Base-by-base conservation (phyloP, 345 rosid species). In the Syzygium aromaticum region DNA sequence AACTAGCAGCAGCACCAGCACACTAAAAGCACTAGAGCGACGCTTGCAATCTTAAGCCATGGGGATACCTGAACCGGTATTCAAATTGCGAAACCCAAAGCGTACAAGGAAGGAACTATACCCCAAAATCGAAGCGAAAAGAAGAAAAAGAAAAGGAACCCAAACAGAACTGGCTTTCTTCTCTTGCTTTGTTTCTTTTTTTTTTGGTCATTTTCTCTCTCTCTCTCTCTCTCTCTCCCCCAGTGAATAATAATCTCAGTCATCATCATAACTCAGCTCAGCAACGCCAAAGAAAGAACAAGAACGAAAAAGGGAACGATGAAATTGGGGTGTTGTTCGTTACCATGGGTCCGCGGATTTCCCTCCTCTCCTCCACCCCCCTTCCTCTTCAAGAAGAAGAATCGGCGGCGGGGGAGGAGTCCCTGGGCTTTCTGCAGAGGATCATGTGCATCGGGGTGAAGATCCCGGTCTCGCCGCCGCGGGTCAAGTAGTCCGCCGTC, bases 381-480 rank as follows among this genome's bases (percentile, higher is more conserved):
- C n/a, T n/a, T n/a, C 6, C 3, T 49, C 80, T 67, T 56, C 61
- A 56, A 56, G 61, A 25, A 56, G 61, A 67, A 67, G 80, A 67
- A 17, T 67, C 80, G 17, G 78, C 80, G 17, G 78, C 54, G 5
- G 56, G 10, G 51, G 56, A 5, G 7, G 88, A 67, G 28, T 19
- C 86, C 89, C 88, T 93, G 21, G 98, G 99, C 87, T 97, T 97
- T 88, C 95, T 93, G 92, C 96, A 94, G 90, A 97, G 98, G 73
- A 96, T 89, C 98, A 97, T 96, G 89, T 97, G 96, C 99, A 97
- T 97, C 46, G 99, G 99, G 49, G 94, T 57, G 92, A 97, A 97
- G 27, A 97, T 97, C n/a, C 94, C 99, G 54, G 92, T 91, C 85
- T 97, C 98, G 6, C 98, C 99, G 1, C 98, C 99, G 77, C 89